phyloP scores from a whole-genome alignment of 371 early-diverging fungal species.

The Rhizopus arrhizus region DNA sequence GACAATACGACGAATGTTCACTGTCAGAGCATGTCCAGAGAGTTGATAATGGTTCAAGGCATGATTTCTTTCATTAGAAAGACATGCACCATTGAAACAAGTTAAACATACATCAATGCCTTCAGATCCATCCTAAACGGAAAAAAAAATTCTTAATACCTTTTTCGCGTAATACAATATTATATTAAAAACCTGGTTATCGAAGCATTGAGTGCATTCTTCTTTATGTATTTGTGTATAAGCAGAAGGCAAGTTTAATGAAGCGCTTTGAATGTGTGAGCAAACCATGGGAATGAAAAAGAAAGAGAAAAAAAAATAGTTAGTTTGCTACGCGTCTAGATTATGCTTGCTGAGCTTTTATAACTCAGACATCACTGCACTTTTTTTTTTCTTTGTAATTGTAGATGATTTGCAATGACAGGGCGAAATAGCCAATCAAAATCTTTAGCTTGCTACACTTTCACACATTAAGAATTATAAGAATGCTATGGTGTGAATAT shows the following conservation, averaged over 20 bases:
- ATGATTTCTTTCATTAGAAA: constrained; percentile 65
- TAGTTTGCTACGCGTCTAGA: not conserved
- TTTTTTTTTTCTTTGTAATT: too few species aligned
- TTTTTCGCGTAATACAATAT: not conserved
- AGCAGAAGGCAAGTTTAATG: constrained; percentile 43
- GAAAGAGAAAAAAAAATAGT: not conserved
- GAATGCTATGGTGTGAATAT: too few species aligned
- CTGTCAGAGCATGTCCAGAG: constrained; percentile 73
- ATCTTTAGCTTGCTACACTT: too few species aligned
- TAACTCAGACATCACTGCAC: too few species aligned
- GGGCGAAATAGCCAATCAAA: too few species aligned
- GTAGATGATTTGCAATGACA: too few species aligned
- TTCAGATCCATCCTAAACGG: constrained; percentile 58
- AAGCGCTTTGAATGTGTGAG: constrained; percentile 39
- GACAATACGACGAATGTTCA: constrained; percentile 79
- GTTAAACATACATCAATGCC: constrained; percentile 92
- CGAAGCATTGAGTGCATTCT: constrained; percentile 95
- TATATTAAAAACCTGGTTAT: constrained; percentile 64
- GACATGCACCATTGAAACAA: constrained; percentile 93
- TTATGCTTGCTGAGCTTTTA: too few species aligned
- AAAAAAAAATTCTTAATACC: not conserved
- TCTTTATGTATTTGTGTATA: constrained; percentile 83
- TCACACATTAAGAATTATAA: too few species aligned
- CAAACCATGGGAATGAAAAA: constrained; percentile 38
- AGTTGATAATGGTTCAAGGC: constrained; percentile 73